Base-by-base conservation (phyloP, 163 green algal species). In the Prototheca stagnorum region DNA sequence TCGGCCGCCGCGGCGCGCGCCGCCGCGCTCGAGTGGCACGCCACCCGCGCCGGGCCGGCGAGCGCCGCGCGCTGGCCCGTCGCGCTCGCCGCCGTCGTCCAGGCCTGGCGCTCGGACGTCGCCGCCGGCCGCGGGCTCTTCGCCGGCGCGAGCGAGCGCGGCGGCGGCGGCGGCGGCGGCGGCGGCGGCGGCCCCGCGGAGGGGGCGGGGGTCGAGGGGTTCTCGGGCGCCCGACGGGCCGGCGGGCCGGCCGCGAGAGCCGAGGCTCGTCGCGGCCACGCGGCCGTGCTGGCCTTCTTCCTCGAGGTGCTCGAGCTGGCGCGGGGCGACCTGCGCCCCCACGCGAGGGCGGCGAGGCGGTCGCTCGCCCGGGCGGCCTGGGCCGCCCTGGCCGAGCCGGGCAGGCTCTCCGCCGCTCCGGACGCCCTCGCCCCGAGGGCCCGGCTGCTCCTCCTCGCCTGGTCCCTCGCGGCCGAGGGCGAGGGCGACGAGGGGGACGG, bases 91-190 rank as follows among this genome's bases (percentile, higher is more conserved):
- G n/a, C n/a, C n/a, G n/a, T n/a, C n/a, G n/a, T n/a, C n/a, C n/a
- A n/a, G n/a, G n/a, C n/a, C n/a, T 87, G 78, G 79, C 28, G 51
- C 5, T 47, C 27, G 37, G 75, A 65, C 0, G 47, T 70, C 0
- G 49, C 73, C 22, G 49, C 56, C 2, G 33, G 58, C 0, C 16
- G 69, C 35, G 79, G 79, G 20, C 54, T 90, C 19, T 90, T 86
- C 63, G 59, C 58, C n/a, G 57, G 52, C 12, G 9, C 19, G 17
- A 57, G 47, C 37, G 42, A n/a, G 49, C 44, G 21, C 43, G 15
- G n/a, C 34, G n/a, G 20, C 33, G 15, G 27, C 21, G 4, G 20
- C 29, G n/a, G 9, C 17, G 1, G 24, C 40, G 0, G 22, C 39
- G 3, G 39, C 4, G 28, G 8, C 34, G 43, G 51, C 46, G 47